A percentile compares a stretch with the other conserved stretches of the same genome.
phyloP scores from a whole-genome alignment of 73 alveolate genomes.

The Paramecium caudatum region DNA sequence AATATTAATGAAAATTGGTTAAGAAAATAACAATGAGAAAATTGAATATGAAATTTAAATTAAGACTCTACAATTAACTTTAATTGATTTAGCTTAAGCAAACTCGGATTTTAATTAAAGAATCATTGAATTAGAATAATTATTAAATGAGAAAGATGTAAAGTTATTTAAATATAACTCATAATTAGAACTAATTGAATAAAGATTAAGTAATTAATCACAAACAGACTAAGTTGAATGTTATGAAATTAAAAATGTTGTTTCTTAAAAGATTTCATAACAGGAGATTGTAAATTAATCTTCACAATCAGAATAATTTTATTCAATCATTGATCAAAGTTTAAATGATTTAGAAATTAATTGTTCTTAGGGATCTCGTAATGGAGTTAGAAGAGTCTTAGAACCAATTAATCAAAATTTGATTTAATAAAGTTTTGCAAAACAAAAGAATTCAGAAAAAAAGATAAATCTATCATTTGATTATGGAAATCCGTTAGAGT shows the following conservation, averaged over 20 bases:
- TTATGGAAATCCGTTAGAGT: conserved; percentile 3
- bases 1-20: conserved; percentile 15
- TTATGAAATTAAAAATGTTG: too few species aligned
- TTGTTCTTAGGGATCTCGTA: neutral
- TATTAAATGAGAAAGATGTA: neutral
- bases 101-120: neutral
- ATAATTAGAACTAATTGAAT: neutral
- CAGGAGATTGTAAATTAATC: neutral
- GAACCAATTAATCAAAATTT: neutral
- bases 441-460: neutral
- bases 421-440: conserved; percentile 11
- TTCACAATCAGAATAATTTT: conserved; percentile 1
- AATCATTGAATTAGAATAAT: neutral
- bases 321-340: neutral
- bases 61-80: neutral
- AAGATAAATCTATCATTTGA: conserved; percentile 6
- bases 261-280: conserved; percentile 21
- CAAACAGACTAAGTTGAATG: too few species aligned
- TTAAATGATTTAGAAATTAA: neutral
- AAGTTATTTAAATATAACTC: neutral
- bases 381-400: neutral
- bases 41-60: neutral
- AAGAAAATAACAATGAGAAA: conserved; percentile 9
- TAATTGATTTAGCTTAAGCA: neutral
- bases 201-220: neutral